Conservation (phyloP, 371 early-diverging fungal species). For the Circinella umbellata region DNA sequence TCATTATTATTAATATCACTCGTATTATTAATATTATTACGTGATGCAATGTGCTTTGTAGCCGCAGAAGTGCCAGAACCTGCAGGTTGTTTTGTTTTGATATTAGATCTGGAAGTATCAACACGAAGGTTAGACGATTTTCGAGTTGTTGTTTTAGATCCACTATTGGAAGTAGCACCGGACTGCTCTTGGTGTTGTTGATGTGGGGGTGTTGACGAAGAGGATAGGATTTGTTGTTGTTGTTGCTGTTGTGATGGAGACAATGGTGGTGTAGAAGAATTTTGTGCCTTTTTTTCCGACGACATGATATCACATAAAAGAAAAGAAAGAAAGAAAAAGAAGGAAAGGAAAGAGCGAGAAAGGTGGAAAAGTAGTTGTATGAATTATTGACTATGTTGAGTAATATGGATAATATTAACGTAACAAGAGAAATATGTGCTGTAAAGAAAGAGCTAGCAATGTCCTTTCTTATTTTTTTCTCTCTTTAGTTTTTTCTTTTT, state of each 20-base stretch:
- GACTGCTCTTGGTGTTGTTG: background rate
- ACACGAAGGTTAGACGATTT: conserved; percentile 13
- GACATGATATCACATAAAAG: background rate
- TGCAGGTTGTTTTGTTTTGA: background rate
- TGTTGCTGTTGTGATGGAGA: background rate
- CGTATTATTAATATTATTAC: background rate
- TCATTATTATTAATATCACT: no score
- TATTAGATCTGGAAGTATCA: conserved; percentile 14
- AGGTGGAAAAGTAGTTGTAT: background rate
- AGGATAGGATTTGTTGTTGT: background rate
- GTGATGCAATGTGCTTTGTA: background rate
- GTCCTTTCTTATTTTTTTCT: no score
- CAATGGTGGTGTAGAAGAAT: background rate
- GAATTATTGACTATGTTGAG: background rate
- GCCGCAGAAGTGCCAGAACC: background rate
- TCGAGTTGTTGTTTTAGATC: background rate
- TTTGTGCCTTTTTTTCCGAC: background rate
- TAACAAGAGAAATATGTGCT: no score
- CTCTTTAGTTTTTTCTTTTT: no score
- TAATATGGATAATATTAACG: no score
- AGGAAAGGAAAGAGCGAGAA: background rate
- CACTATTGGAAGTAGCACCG: background rate
- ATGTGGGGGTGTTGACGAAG: background rate
- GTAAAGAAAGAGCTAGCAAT: no score
- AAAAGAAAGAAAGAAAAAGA: background rate